phyloP scores from a whole-genome alignment of 2,329 filamentous ascomycete genomes.

The Endothia cerciana region DNA sequence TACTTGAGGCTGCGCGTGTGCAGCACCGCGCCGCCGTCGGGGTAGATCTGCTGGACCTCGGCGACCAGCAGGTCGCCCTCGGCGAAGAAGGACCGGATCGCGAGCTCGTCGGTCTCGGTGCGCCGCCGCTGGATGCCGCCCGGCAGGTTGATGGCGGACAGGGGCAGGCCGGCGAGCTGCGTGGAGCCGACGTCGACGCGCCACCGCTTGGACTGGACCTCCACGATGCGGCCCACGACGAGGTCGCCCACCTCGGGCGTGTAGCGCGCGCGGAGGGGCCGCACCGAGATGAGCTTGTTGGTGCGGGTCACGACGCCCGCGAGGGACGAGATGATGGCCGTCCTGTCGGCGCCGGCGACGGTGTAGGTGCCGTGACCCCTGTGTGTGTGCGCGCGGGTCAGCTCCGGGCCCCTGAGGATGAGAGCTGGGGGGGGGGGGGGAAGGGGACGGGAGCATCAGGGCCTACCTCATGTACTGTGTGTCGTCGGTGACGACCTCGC shows the following conservation, averaged over 20 bases:
- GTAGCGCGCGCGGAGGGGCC: slow-evolving; percentile 88
- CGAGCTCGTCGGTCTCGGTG: slow-evolving; percentile 94
- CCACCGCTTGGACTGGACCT: slow-evolving; percentile 94
- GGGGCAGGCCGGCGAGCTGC: slow-evolving; percentile 80
- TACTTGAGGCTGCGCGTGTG: slow-evolving; percentile 93
- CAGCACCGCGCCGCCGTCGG: slow-evolving; percentile 82
- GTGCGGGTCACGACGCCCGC: slow-evolving; percentile 90
- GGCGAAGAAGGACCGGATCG: slow-evolving; percentile 95
- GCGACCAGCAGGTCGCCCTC: slow-evolving; percentile 94
- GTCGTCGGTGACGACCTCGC: slow-evolving; percentile 85
- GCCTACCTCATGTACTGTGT: slow-evolving; percentile 91
- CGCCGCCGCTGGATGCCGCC: slow-evolving; percentile 89
- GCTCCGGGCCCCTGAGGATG: neutral
- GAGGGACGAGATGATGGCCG: slow-evolving; percentile 83
- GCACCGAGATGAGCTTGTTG: slow-evolving; percentile 94
- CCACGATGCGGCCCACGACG: slow-evolving; percentile 89
- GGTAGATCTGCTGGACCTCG: slow-evolving; percentile 88
- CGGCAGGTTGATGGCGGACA: slow-evolving; percentile 91
- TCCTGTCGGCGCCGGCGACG: slow-evolving; percentile 57
- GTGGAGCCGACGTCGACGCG: slow-evolving; percentile 91
- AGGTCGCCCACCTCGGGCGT: slow-evolving; percentile 95
- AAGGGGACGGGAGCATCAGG: slow-evolving; percentile 11
- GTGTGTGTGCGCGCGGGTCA: slow-evolving; percentile 21
- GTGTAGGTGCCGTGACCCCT: slow-evolving; percentile 90
- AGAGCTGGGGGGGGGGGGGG: neutral